These are phyloP conservation scores for Boletus huronensis DNA, from an alignment of 768 basidiomycete genomes.

Conservation along the genomic window DNA sequence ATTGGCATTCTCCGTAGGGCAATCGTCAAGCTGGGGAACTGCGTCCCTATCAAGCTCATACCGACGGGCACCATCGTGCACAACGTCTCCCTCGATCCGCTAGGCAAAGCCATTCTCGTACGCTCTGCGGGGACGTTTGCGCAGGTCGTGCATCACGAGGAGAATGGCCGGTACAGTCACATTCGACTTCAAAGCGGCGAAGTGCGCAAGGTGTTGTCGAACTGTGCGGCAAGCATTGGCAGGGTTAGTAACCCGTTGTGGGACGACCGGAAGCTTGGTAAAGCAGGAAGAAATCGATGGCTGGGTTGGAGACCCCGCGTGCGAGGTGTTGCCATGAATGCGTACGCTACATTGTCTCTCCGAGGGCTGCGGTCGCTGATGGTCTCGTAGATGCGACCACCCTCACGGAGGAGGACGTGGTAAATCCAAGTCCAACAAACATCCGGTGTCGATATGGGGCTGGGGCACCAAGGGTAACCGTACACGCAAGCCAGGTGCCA, in stretches of 20 bases:
- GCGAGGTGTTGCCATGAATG: conserved; percentile 96
- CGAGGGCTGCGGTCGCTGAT: not conserved
- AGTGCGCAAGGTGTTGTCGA: conserved; percentile 77
- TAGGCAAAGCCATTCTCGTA: conserved; percentile 77
- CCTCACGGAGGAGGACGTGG: conserved; percentile 98
- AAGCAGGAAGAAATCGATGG: conserved; percentile 89
- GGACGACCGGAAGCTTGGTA: conserved; percentile 81
- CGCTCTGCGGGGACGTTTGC: conserved; percentile 88
- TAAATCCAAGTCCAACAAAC: conserved; percentile 94
- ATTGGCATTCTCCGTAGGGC: conserved; percentile 79
- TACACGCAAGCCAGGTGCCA: conserved; percentile 89
- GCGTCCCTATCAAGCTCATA: conserved; percentile 86
- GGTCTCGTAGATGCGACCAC: conserved; percentile 64
- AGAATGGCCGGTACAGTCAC: conserved; percentile 67
- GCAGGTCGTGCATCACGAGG: conserved; percentile 76
- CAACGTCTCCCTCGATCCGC: conserved; percentile 71
- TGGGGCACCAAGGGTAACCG: conserved; percentile 91
- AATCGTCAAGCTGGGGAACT: conserved; percentile 89
- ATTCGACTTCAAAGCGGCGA: conserved; percentile 91
- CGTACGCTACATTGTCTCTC: conserved; percentile 45
- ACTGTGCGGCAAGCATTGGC: conserved; percentile 87
- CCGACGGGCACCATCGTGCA: conserved; percentile 92
- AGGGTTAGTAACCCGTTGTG: conserved; percentile 89
- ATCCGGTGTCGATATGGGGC: conserved; percentile 89
- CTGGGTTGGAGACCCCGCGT: conserved; percentile 81